Evolutionary conservation across 176 grass and related monocot species (phyloP), one percentile per base, ranked within the genome.

Genomic region (Carex scoparia): DNA sequence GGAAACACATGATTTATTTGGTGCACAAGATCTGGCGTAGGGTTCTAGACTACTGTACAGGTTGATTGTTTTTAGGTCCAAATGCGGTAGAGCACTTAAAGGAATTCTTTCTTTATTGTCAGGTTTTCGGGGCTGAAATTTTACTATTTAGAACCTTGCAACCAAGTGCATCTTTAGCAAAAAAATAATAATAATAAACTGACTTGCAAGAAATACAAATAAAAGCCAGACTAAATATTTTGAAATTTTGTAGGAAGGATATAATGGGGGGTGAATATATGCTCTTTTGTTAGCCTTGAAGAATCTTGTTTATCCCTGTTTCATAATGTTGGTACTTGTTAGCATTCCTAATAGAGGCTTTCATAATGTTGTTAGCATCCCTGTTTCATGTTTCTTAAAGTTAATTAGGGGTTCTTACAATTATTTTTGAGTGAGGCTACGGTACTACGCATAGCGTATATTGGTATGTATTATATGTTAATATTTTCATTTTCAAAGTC

Each of bases 1-100:
- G 82, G 87, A 88, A 31, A 84, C 81, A 4, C 87, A 85, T 62
- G 82, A 80, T 53, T 88, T 84, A 30, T 88, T 84, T 19, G 82
- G 79, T 65, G 33, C 40, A 54, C 61, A 83, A 77, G 73, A 77
- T 55, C 73, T 77, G 23, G 23, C 49, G 33, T 77, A 77, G 27
- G 73, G 16, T 77, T 77, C 51, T 53, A 9, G 44, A 56, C 51
- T 56, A 16, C 10, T 56, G 49, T 56, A 77, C 19, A n/a, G 23
- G 48, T 75, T 10, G 14, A 56, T 77, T 54, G 14, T 77, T 77
- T 63, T 75, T 44, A 65, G 49, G 48, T 55, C 27, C 16, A 0
- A 56, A 77, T 55, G 15, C 16, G 46, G 73, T 5, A 76, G 1
- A 53, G 19, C 54, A 76, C 71, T 30, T 18, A 10, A 53, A 33